Evolutionary conservation across 345 rosid genomes (phyloP), one percentile per base, ranked within the genome.

Genomic region (Eucalyptus marginata): DNA sequence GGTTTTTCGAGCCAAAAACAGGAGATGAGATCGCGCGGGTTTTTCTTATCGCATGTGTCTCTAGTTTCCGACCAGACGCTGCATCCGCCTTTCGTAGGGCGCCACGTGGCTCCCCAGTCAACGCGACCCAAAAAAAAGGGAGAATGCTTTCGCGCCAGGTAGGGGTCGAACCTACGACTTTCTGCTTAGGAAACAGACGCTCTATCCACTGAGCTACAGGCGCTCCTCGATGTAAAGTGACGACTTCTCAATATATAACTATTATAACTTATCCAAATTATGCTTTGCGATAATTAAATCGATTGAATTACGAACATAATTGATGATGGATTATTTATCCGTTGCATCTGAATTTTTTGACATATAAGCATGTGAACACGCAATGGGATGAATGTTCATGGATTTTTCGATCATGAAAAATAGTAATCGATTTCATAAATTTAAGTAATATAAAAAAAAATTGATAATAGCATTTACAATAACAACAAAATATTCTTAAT

Each of bases 101-200:
- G 15, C 27, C 47, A 76, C 83, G 83, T 76, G 83, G 81, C 83
- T 14, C 27, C 2, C 15, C 0, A 17, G 47, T 76, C 83, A 76
- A 76, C 47, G 83, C 1, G 46, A 36, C 27, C 40, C 40, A 6
- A 8, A 0, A 3, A 3, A 36, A 25, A 12, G 1, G 7, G 40
- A 36, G 40, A 36, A 36, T 36, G 40, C 40, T 36, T 36, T 3
- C 97, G 97, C 96, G 96, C 96, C 98, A 94, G 98, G 94, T 94
- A 93, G 97, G 95, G 97, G 94, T 95, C 95, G 97, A 97, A 95
- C 97, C 98, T 94, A 93, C 94, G 97, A 90, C 98, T 92, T 96
- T 98, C 98, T 95, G 98, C 98, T 97, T 97, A 96, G 96, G 99
- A 98, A 95, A 95, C 99, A 95, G 98, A 95, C 98, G 96, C 98